A percentile compares a stretch with the other conserved stretches of the same genome.
Evolutionary conservation across 148 eudicot genomes (phyloP).

Genomic region (Cornus florida): DNA sequence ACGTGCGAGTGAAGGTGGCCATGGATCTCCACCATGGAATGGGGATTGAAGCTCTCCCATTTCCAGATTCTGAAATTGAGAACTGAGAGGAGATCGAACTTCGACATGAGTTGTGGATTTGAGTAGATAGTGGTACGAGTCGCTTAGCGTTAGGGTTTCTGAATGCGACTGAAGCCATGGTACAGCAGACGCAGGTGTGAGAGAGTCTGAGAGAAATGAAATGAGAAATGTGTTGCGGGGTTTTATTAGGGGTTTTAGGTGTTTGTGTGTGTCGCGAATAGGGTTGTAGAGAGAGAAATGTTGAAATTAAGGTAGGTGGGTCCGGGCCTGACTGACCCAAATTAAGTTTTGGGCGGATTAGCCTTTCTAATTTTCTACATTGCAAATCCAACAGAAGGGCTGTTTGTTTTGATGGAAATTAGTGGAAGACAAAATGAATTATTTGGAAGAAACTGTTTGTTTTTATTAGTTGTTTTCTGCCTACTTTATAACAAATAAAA

Average conservation of each 20-base stretch:
- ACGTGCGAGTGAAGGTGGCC: slow-evolving; percentile 93
- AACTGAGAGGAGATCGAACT: slow-evolving; percentile 32
- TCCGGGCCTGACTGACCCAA: no score
- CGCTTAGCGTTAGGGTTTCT: slow-evolving; percentile 65
- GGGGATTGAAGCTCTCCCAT: slow-evolving; percentile 25
- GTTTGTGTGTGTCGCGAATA: no score
- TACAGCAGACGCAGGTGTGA: background rate
- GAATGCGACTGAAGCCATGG: slow-evolving; percentile 68
- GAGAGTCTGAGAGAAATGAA: background rate
- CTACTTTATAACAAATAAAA: no score
- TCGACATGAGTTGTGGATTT: slow-evolving; percentile 46
- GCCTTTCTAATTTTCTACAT: no score
- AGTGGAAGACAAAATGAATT: no score
- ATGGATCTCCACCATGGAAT: slow-evolving; percentile 66
- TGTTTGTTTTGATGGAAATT: no score
- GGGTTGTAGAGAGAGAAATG: no score
- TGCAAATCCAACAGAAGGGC: no score
- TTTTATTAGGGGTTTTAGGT: background rate
- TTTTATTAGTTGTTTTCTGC: no score
- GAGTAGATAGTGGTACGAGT: slow-evolving; percentile 41
- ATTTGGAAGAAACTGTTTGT: no score
- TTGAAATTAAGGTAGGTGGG: no score
- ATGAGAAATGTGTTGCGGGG: background rate
- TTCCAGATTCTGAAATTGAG: slow-evolving; percentile 35
- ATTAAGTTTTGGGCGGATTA: no score